These are phyloP conservation scores for Solanum dulcamara DNA, from an alignment of 257 asterid species.

Conservation along the genomic window DNA sequence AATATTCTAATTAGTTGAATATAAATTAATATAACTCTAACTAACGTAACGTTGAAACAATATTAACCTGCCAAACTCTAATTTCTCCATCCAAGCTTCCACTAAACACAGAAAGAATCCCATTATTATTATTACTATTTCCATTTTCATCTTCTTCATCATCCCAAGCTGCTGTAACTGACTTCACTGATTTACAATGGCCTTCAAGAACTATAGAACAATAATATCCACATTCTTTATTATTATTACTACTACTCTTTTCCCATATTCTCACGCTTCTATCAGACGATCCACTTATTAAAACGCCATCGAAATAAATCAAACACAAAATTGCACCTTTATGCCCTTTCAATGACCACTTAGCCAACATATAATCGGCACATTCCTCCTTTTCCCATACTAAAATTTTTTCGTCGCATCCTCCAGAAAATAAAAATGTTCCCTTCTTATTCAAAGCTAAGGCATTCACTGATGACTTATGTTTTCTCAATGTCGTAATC, in stretches of 20 bases:
- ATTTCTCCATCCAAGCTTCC: slow-evolving; percentile 67
- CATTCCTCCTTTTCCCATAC: slow-evolving; percentile 37
- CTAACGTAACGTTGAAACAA: background rate
- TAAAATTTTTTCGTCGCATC: slow-evolving; percentile 64
- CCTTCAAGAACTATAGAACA: slow-evolving; percentile 45
- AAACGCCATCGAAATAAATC: slow-evolving; percentile 30
- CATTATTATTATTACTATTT: background rate
- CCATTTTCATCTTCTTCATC: slow-evolving; percentile 57
- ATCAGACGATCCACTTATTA: slow-evolving; percentile 71
- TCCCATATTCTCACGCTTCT: slow-evolving; percentile 52
- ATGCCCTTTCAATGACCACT: slow-evolving; percentile 56
- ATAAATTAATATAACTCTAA: slow-evolving; percentile 12
- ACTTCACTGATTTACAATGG: slow-evolving; percentile 69
- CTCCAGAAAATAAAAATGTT: slow-evolving; percentile 51
- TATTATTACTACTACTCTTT: slow-evolving; percentile 23
- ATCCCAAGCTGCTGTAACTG: slow-evolving; percentile 34
- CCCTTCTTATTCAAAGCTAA: slow-evolving; percentile 46
- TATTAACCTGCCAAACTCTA: slow-evolving; percentile 67
- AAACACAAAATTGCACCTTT: slow-evolving; percentile 58
- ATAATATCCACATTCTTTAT: slow-evolving; percentile 36
- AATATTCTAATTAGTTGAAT: slow-evolving; percentile 4
- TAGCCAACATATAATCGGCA: slow-evolving; percentile 15
- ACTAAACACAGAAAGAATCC: slow-evolving; percentile 49
- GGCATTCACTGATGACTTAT: slow-evolving; percentile 47
- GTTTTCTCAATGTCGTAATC: slow-evolving; percentile 50